Base-by-base conservation (phyloP, 345 rosid genomes). In the Limnanthes douglasii region DNA sequence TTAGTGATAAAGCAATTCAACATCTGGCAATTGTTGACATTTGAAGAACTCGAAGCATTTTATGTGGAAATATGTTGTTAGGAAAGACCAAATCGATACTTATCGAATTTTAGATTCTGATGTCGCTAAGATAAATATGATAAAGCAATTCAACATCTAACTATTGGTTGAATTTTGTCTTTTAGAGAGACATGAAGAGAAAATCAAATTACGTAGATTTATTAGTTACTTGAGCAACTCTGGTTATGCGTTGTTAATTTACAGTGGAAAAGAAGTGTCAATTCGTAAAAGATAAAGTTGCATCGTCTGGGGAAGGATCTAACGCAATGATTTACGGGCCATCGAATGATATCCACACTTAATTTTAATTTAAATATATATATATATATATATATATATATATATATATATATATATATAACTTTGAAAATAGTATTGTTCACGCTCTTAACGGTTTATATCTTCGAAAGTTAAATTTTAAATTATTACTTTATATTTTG, bases 321-420 rank as follows among this genome's bases (percentile, higher is more conserved):
- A 9, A 10, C 37, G 61, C 59, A 39, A 44, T 41, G 52, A 53
- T 39, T 32, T 32, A 23, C 18, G 66, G 64, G 54, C 42, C 72
- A 43, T 53, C 68, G 44, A 60, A 75, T 77, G 76, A 90, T 90
- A 84, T 80, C 94, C 98, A 73, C 54, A 50, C 42, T 60, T 56
- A 66, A 50, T 47, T 62, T 39, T 56, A 48, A 38, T 37, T 48
- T 64, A 61, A 66, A 50, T 61, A 55, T 54, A 57, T n/a, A n/a
- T n/a, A n/a, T n/a, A n/a, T n/a, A n/a, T n/a, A n/a, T n/a, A n/a
- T n/a, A n/a, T n/a, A n/a, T n/a, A n/a, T n/a, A n/a, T n/a, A n/a
- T n/a, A n/a, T n/a, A n/a, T n/a, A n/a, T n/a, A n/a, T n/a, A n/a
- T n/a, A n/a, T n/a, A n/a, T 53, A 45, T 54, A 56, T 62, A 65